phyloP scores from a whole-genome alignment of 441 rosid genomes.

The Populus hybrid region DNA sequence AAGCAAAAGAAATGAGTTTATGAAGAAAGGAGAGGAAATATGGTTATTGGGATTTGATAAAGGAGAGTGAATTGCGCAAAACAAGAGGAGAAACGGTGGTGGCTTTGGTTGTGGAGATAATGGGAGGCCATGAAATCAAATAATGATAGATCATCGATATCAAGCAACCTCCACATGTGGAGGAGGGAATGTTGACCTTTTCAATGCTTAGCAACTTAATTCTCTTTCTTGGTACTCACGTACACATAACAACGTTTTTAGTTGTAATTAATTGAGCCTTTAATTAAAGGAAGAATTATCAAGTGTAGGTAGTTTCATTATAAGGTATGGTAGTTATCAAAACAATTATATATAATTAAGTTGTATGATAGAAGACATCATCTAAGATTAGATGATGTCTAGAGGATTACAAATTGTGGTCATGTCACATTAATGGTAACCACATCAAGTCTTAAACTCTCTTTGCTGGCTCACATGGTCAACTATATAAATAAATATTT shows the following conservation, averaged over 20 bases:
- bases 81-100: constrained; percentile 3
- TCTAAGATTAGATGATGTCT: no score
- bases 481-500: no score
- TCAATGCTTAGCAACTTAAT: constrained; percentile 1
- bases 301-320: neutral
- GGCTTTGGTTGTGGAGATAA: neutral
- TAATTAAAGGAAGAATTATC: neutral
- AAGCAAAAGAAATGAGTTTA: constrained; percentile 9
- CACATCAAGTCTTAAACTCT: no score
- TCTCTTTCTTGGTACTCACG: neutral
- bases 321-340: no score
- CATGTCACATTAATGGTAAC: no score
- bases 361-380: no score
- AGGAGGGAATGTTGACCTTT: constrained; percentile 10
- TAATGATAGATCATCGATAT: neutral
- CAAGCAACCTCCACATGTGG: neutral
- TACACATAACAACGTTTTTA: neutral
- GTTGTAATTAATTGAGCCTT: neutral
- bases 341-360: neutral
- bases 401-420: no score
- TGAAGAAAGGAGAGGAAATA: neutral
- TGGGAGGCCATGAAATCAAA: constrained; percentile 11
- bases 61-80: constrained; percentile 32
- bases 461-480: no score
- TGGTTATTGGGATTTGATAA: constrained; percentile 11